phyloP scores from a whole-genome alignment of 306 rosid species.

The Quercus variabilis region DNA sequence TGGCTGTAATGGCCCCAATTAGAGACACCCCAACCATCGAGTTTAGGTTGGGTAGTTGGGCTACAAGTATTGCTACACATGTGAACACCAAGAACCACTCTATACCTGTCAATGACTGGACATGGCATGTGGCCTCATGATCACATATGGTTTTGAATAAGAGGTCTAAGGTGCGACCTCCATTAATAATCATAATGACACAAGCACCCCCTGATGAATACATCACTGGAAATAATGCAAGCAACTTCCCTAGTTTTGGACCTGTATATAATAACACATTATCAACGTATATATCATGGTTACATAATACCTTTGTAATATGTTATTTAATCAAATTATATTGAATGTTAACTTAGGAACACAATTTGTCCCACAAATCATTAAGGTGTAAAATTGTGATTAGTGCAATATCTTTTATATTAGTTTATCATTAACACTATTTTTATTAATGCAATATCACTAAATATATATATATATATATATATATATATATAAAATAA shows the following conservation, averaged over 20 bases:
- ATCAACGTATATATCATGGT: no score
- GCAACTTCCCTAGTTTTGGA: slow-evolving; percentile 26
- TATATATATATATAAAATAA: no score
- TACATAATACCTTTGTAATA: no score
- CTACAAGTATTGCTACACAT: slow-evolving; percentile 42
- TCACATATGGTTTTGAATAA: slow-evolving; percentile 36
- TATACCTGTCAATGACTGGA: slow-evolving; percentile 16
- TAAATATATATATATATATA: no score
- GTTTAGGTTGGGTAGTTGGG: slow-evolving; percentile 61
- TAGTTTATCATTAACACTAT: no score
- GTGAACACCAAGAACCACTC: slow-evolving; percentile 60
- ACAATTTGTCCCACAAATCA: no score
- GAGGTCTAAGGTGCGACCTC: slow-evolving; percentile 37
- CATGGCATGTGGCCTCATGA: slow-evolving; percentile 17
- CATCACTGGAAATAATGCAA: slow-evolving; percentile 47
- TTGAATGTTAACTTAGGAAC: no score
- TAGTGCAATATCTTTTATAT: no score
- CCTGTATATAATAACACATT: slow-evolving; percentile 12
- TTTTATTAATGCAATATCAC: no score
- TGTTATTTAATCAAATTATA: no score
- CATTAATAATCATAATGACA: slow-evolving; percentile 35
- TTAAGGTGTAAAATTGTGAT: no score
- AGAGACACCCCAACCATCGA: slow-evolving; percentile 51
- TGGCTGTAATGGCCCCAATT: slow-evolving; percentile 35
- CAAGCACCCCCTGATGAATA: slow-evolving; percentile 48